Evolutionary conservation across 1,139 yeast genomes (phyloP).

Genomic region (Yamadazyma buinensis): DNA sequence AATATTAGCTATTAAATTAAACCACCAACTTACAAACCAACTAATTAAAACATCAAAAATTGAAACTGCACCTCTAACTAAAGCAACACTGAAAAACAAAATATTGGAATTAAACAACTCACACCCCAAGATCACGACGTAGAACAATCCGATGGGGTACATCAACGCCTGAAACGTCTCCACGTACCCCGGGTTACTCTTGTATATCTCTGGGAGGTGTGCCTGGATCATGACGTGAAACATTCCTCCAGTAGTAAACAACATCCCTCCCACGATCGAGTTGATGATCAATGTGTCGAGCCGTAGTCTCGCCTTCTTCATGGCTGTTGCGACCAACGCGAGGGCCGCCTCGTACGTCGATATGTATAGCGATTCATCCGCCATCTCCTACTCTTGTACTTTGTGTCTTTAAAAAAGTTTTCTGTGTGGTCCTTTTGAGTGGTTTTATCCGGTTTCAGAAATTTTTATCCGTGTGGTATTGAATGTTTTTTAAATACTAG

Average conservation of each 20-base stretch:
- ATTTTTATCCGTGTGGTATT: too few relatives aligned
- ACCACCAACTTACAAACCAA: constrained; percentile 67
- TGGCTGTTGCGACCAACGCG: constrained; percentile 77
- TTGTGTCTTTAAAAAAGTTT: neutral
- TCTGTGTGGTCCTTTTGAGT: too few relatives aligned
- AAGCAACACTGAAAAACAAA: constrained; percentile 63
- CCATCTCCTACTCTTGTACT: constrained; percentile 6
- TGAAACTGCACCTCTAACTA: constrained; percentile 65
- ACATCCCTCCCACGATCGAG: constrained; percentile 65
- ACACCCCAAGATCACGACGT: constrained; percentile 68
- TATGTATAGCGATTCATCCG: constrained; percentile 55
- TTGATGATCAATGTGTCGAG: constrained; percentile 55
- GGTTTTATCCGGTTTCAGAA: too few relatives aligned
- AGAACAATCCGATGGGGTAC: constrained; percentile 68
- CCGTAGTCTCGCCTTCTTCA: constrained; percentile 72
- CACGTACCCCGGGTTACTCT: constrained; percentile 51
- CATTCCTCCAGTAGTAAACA: constrained; percentile 75
- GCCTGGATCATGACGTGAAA: constrained; percentile 55
- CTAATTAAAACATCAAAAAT: constrained; percentile 58
- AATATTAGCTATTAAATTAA: constrained; percentile 59
- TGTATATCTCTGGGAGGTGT: constrained; percentile 39
- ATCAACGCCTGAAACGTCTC: constrained; percentile 52
- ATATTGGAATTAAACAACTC: constrained; percentile 73
- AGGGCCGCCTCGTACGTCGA: constrained; percentile 78
- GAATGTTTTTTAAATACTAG: too few relatives aligned